Percentiles rank a stretch among this genome's conserved stretches.
phyloP scores from a whole-genome alignment of 129 eudicot genomes.

The Lactuca saligna region DNA sequence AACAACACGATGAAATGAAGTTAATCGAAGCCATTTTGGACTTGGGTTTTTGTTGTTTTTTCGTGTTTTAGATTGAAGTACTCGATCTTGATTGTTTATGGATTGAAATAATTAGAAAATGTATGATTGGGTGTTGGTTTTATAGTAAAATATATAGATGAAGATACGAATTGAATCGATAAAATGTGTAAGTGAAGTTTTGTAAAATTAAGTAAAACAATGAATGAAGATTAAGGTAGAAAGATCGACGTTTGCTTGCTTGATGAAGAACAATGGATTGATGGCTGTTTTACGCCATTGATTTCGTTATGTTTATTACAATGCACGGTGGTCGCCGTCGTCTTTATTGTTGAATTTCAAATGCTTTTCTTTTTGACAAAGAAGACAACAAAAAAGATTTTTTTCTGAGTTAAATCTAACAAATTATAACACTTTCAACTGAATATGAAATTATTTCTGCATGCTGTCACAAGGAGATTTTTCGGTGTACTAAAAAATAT shows the following conservation, averaged over 20 bases:
- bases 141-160: constrained; percentile 6
- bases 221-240: constrained; percentile 25
- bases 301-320: constrained; percentile 28
- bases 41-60: constrained; percentile 12
- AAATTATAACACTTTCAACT: no score
- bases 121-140: constrained; percentile 20
- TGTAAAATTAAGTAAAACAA: constrained; percentile 27
- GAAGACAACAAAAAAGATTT: not conserved
- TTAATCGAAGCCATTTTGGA: constrained; percentile 20
- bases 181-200: constrained; percentile 31
- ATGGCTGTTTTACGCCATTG: constrained; percentile 30
- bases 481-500: no score
- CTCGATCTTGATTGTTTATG: not conserved
- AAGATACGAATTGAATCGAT: constrained; percentile 14
- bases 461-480: no score
- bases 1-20: not conserved
- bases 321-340: constrained; percentile 37
- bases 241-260: constrained; percentile 11
- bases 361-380: not conserved
- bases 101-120: constrained; percentile 6
- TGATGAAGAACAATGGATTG: constrained; percentile 19
- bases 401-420: not conserved
- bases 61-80: not conserved
- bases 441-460: no score
- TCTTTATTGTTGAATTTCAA: constrained; percentile 6